A percentile compares a stretch with the other conserved stretches of the same genome.
phyloP scores from a whole-genome alignment of 352 stramenopile species.

The Stramenopiles sp. region DNA sequence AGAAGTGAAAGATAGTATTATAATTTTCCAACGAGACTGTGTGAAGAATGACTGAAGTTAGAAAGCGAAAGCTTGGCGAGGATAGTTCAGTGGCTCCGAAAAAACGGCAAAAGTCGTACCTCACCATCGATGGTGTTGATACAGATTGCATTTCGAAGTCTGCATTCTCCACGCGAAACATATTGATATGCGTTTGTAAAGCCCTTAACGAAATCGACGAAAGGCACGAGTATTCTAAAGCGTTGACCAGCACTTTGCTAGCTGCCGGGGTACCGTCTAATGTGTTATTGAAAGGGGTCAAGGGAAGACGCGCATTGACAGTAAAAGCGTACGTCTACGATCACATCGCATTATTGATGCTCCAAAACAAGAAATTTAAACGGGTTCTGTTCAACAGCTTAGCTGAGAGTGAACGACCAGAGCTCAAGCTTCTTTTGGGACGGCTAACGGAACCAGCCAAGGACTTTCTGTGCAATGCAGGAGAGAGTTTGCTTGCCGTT shows the following conservation, averaged over 20 bases:
- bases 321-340: not conserved
- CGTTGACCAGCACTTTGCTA: not conserved
- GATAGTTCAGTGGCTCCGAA: not conserved
- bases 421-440: not conserved
- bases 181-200: not conserved
- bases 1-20: too few species aligned
- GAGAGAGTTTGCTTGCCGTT: not conserved
- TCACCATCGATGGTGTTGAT: not conserved
- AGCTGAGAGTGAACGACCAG: not conserved
- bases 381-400: not conserved
- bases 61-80: too few species aligned
- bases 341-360: not conserved
- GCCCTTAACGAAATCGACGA: not conserved
- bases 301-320: not conserved
- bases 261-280: not conserved
- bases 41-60: too few species aligned
- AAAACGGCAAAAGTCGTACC: not conserved
- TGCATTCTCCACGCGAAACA: not conserved
- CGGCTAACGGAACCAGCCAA: not conserved
- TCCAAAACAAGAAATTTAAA: not conserved
- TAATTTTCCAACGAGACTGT: too few species aligned
- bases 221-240: not conserved
- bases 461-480: not conserved
- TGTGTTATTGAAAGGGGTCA: not conserved
- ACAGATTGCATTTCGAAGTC: not conserved